phyloP scores from a whole-genome alignment of 495 filamentous ascomycete genomes.

The Sabuloglossum arenarium region DNA sequence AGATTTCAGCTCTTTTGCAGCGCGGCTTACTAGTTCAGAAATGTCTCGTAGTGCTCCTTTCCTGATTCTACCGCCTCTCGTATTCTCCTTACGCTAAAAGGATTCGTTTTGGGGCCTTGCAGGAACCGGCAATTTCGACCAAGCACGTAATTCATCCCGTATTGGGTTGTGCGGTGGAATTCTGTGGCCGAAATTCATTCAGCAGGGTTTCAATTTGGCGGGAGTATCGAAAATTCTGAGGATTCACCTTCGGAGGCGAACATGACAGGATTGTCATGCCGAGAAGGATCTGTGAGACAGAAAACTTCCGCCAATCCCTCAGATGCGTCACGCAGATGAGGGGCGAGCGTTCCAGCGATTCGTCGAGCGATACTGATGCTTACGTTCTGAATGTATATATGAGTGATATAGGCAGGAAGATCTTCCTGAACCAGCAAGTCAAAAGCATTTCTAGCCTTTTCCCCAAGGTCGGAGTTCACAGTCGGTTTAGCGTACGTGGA shows the following conservation, averaged over 20 bases:
- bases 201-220: not conserved
- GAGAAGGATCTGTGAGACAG: conserved; percentile 53
- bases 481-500: conserved; percentile 22
- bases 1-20: too few relatives aligned
- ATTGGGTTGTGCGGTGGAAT: conserved; percentile 42
- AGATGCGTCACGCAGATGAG: conserved; percentile 32
- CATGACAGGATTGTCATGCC: conserved; percentile 55
- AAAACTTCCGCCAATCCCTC: conserved; percentile 60
- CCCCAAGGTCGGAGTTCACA: conserved; percentile 31
- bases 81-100: conserved; percentile 29
- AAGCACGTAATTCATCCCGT: conserved; percentile 33
- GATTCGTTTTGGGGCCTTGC: conserved; percentile 36
- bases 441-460: conserved; percentile 36
- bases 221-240: not conserved
- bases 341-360: conserved; percentile 33
- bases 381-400: conserved; percentile 35
- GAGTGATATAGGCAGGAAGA: conserved; percentile 48
- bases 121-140: conserved; percentile 44
- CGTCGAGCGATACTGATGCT: conserved; percentile 32
- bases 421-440: conserved; percentile 39
- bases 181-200: conserved; percentile 16
- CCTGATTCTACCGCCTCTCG: conserved; percentile 31
- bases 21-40: conserved; percentile 42
- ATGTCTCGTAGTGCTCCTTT: conserved; percentile 41
- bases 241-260: conserved; percentile 53